Evolutionary conservation across 768 basidiomycete genomes (phyloP).

Genomic region (Mycena pura): DNA sequence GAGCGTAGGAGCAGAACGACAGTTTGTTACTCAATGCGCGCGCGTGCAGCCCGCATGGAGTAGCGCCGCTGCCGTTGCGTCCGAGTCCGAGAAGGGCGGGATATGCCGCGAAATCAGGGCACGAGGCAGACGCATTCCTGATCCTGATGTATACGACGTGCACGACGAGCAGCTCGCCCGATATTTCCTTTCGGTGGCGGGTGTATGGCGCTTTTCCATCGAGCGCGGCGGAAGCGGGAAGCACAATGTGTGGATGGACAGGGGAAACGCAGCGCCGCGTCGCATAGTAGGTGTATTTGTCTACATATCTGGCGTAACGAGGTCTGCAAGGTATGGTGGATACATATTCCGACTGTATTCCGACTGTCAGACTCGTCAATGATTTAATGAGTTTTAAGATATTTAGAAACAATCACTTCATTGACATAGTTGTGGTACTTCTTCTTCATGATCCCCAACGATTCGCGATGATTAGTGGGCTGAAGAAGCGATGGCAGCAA

Average conservation of each 20-base stretch:
- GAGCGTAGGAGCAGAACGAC: too few species aligned
- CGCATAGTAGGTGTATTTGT: too few species aligned
- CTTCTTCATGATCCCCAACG: not conserved
- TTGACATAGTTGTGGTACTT: not conserved
- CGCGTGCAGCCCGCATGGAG: not conserved
- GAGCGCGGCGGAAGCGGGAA: not conserved
- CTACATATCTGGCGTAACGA: too few species aligned
- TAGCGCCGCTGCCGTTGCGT: not conserved
- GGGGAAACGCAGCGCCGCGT: too few species aligned
- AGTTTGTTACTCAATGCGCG: not conserved
- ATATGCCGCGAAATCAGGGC: not conserved
- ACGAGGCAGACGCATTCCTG: constrained; percentile 10
- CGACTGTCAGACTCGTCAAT: too few species aligned
- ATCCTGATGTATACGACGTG: not conserved
- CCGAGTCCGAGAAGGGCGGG: constrained; percentile 8
- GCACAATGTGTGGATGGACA: not conserved
- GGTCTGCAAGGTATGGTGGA: too few species aligned
- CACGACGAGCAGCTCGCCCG: not conserved
- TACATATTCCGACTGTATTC: too few species aligned
- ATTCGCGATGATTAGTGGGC: constrained; percentile 20
- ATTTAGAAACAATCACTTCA: not conserved
- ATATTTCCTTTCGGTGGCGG: constrained; percentile 8
- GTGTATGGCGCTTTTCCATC: not conserved
- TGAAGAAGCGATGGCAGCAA: constrained; percentile 13
- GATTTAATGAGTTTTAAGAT: not conserved